Percentiles rank a stretch among this genome's conserved stretches.
Evolutionary conservation across 257 asterid genomes (phyloP).

Genomic region (Lavandula angustifolia): DNA sequence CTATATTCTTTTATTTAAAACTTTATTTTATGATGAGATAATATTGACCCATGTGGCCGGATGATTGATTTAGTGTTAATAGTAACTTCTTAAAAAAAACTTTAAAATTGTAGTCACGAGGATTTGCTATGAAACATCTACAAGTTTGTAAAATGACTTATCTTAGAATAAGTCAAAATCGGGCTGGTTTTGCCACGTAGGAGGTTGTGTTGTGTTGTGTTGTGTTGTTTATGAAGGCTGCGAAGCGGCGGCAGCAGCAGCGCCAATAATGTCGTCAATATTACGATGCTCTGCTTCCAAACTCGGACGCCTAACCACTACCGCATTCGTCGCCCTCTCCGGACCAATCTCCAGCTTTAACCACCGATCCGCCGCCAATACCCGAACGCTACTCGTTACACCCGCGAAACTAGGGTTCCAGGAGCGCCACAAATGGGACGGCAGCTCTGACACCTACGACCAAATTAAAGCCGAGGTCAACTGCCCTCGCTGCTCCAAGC

Average conservation of each 20-base stretch:
- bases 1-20: too few relatives aligned
- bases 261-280: constrained; percentile 50
- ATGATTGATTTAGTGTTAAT: too few relatives aligned
- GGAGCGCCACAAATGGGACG: constrained; percentile 72
- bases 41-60: too few relatives aligned
- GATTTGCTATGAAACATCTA: too few relatives aligned
- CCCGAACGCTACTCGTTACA: constrained; percentile 31
- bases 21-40: too few relatives aligned
- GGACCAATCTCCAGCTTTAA: constrained; percentile 28
- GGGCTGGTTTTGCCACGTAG: too few relatives aligned
- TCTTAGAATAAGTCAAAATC: too few relatives aligned
- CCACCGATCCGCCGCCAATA: constrained; percentile 37
- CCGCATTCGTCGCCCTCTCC: constrained; percentile 29
- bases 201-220: too few relatives aligned
- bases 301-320: constrained; percentile 46
- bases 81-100: too few relatives aligned
- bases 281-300: constrained; percentile 52
- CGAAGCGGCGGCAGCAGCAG: constrained; percentile 19
- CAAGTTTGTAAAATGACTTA: too few relatives aligned
- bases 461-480: constrained; percentile 73
- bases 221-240: constrained; percentile 16
- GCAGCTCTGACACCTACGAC: constrained; percentile 69
- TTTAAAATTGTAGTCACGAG: too few relatives aligned
- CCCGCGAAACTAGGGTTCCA: constrained; percentile 44
- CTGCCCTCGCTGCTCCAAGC: constrained; percentile 80